Base-by-base conservation (phyloP, 2,329 filamentous ascomycete species). In the Aspergillus candidus region DNA sequence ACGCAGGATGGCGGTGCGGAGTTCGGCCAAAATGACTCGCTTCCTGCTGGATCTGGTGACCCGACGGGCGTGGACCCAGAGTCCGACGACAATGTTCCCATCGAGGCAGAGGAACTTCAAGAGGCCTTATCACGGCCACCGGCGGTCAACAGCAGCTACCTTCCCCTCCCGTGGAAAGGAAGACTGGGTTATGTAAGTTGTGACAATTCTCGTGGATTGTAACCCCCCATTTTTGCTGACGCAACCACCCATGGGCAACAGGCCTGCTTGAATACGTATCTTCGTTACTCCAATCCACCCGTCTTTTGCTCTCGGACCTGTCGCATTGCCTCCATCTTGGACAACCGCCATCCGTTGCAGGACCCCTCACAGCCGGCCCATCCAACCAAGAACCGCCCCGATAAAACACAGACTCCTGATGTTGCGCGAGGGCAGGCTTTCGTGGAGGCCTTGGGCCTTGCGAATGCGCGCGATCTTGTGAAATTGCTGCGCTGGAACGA, bases 401-500 rank as follows among this genome's bases (percentile, higher is more conserved):
- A 95, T 62, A 86, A 81, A 58, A 74, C 74, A 1, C 71, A 89
- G 58, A 77, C 83, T 1, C 75, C 86, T 0, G 80, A 87, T 49
- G 57, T 81, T 2, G 76, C 75, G 27, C 75, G 81, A 4, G 90
- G 90, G 1, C 76, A 82, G 47, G 74, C 72, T 48, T 95, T 84
- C 52, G 80, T 96, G 0, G 81, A 95, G 62, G 74, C 78, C 0
- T 65, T 97, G 2, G 88, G 89, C 0, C 65, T 95, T 10, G 80
- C 86, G 12, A 97, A 97, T 64, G 85, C 86, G 1, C 76, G 79
- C 33, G 91, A 97, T 56, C 80, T 96, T 29, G 70, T 77, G 45
- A 94, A 94, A 65, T 88, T 96, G 80, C 59, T 96, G 7, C 78
- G 81, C 1, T 97, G 91, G 91, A 96, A 97, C 59, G 84, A 94